These are phyloP conservation scores for Petunia axillaris DNA, from an alignment of 257 asterid genomes.

Conservation along the genomic window DNA sequence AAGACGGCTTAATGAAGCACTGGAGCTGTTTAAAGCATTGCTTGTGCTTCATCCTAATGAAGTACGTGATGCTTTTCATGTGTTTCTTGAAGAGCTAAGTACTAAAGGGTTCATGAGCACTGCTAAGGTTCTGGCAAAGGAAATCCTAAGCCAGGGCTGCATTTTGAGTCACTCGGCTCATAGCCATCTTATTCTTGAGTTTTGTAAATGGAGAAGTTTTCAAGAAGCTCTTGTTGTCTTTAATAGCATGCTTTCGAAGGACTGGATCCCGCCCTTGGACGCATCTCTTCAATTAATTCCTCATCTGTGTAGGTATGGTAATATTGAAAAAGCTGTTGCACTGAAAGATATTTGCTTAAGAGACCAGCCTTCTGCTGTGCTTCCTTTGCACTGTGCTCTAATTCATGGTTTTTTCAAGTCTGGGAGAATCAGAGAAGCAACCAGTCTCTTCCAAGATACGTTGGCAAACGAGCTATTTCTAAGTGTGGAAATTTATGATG, in stretches of 20 bases:
- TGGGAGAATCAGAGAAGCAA: conserved; percentile 53
- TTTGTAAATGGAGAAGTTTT: conserved; percentile 60
- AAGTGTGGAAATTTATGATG: conserved; percentile 43
- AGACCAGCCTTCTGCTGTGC: conserved; percentile 41
- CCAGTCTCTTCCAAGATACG: conserved; percentile 46
- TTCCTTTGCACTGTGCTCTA: conserved; percentile 47
- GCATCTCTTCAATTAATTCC: conserved; percentile 51
- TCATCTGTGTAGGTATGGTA: conserved; percentile 50
- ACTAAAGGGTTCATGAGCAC: conserved; percentile 45
- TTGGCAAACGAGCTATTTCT: conserved; percentile 35
- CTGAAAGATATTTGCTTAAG: conserved; percentile 50
- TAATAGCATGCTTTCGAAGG: conserved; percentile 52
- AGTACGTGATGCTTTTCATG: conserved; percentile 32
- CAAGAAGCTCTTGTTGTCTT: conserved; percentile 49
- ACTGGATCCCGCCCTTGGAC: conserved; percentile 50
- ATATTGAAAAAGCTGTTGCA: conserved; percentile 52
- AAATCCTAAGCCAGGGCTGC: conserved; percentile 40
- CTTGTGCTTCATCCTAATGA: conserved; percentile 33
- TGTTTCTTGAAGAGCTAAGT: conserved; percentile 58
- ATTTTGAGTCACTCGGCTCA: conserved; percentile 41
- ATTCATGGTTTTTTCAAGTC: conserved; percentile 55
- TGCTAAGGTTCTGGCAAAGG: conserved; percentile 53
- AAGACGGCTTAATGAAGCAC: conserved; percentile 55
- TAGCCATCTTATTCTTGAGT: conserved; percentile 49
- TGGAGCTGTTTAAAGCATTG: conserved; percentile 58